Evolutionary conservation across 441 rosid species (phyloP).

Genomic region (Capsella rubella): DNA sequence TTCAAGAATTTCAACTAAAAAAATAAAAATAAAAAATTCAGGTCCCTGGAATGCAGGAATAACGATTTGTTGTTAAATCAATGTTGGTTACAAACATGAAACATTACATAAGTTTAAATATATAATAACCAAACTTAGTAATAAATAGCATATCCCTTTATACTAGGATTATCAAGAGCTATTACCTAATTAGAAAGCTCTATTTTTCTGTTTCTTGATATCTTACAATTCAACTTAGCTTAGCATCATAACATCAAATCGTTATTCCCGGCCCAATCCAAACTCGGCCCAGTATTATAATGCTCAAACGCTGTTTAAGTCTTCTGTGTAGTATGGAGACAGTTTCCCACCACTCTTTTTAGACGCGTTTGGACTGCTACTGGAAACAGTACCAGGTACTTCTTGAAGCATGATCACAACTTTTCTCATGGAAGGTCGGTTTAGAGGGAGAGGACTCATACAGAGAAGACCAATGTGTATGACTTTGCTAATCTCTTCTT

Average conservation of each 20-base stretch:
- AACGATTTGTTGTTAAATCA: too few relatives aligned
- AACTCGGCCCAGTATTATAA: conserved; percentile 26
- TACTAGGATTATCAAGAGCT: conserved; percentile 6
- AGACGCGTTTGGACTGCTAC: conserved; percentile 38
- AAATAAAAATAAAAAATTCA: too few relatives aligned
- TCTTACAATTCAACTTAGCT: conserved; percentile 18
- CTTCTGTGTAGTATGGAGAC: conserved; percentile 74
- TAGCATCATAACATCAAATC: not conserved
- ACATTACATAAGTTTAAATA: conserved; percentile 9
- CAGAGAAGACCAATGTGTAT: conserved; percentile 66
- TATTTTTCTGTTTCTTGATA: conserved; percentile 19
- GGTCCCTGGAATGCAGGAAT: too few relatives aligned
- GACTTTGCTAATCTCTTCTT: conserved; percentile 57
- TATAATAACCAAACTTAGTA: conserved; percentile 3
- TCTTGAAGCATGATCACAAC: conserved; percentile 70
- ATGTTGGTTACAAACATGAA: not conserved
- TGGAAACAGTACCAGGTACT: conserved; percentile 34
- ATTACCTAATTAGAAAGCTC: conserved; percentile 42
- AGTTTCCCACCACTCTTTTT: conserved; percentile 62
- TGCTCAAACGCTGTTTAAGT: conserved; percentile 40
- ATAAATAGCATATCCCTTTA: not conserved
- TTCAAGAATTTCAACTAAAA: not conserved
- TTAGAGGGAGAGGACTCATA: conserved; percentile 68
- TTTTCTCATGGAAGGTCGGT: conserved; percentile 76
- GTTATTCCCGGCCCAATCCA: conserved; percentile 12